These are phyloP conservation scores for Ophiostoma himal-ulmi DNA, from an alignment of 2,329 filamentous ascomycete species.

Conservation along the genomic window DNA sequence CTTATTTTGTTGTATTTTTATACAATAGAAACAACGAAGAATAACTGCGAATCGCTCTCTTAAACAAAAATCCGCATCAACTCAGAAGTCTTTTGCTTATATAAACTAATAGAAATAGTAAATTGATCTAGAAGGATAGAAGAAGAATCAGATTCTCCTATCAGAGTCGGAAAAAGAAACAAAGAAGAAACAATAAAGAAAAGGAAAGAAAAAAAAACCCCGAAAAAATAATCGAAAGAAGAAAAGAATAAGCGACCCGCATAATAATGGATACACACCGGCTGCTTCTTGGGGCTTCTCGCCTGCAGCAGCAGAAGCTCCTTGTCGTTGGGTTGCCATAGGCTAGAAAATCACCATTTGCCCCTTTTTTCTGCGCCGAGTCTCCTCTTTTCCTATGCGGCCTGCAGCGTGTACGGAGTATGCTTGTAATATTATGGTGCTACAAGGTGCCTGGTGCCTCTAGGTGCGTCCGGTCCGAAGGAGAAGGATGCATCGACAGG, in stretches of 20 bases:
- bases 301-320: background rate
- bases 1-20: no score
- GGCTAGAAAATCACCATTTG: background rate
- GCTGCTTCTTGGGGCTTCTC: background rate
- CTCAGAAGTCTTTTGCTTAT: no score
- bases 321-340: background rate
- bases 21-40: no score
- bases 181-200: background rate
- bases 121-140: background rate
- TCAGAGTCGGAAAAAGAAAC: background rate
- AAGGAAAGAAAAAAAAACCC: background rate
- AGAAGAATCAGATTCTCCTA: background rate
- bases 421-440: background rate
- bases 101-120: no score
- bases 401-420: background rate
- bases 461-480: no score
- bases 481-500: background rate
- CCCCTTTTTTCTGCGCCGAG: constrained; percentile 14
- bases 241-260: background rate
- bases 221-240: background rate
- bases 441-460: background rate
- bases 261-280: background rate
- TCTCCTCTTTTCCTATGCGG: constrained; percentile 6
- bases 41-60: background rate
- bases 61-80: background rate